phyloP scores from a whole-genome alignment of 2,329 filamentous ascomycete genomes.

The Fusarium zealandicum region DNA sequence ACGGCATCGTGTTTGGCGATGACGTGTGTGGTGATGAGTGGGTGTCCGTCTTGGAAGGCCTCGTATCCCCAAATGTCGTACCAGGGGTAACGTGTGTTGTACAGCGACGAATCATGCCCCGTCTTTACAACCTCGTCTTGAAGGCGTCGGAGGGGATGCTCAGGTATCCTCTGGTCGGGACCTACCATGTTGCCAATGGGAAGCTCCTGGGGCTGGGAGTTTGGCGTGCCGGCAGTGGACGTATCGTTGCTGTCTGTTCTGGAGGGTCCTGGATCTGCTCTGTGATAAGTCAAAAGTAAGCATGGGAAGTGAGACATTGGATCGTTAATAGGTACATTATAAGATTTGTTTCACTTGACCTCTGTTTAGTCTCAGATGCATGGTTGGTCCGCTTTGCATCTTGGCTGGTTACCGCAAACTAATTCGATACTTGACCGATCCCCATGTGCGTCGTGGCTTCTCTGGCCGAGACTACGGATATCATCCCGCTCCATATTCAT shows the following conservation, averaged over 20 bases:
- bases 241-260: constrained; percentile 44
- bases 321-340: too few relatives aligned
- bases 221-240: constrained; percentile 44
- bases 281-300: constrained; percentile 31
- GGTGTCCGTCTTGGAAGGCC: constrained; percentile 33
- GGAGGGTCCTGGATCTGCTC: constrained; percentile 48
- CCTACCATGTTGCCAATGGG: constrained; percentile 44
- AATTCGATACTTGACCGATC: too few relatives aligned
- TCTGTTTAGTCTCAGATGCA: too few relatives aligned
- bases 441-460: too few relatives aligned
- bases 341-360: too few relatives aligned
- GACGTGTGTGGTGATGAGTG: constrained; percentile 44
- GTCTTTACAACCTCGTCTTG: constrained; percentile 45
- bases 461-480: too few relatives aligned
- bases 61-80: constrained; percentile 12
- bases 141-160: constrained; percentile 34
- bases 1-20: constrained; percentile 51
- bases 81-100: constrained; percentile 37
- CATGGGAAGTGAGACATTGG: too few relatives aligned
- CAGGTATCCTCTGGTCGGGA: constrained; percentile 45
- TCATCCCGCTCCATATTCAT: too few relatives aligned
- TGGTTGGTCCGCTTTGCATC: too few relatives aligned
- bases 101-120: constrained; percentile 43
- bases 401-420: too few relatives aligned
- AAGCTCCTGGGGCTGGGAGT: constrained; percentile 42